phyloP scores from a whole-genome alignment of 176 grass and related monocot genomes.

The Paspalum notatum region DNA sequence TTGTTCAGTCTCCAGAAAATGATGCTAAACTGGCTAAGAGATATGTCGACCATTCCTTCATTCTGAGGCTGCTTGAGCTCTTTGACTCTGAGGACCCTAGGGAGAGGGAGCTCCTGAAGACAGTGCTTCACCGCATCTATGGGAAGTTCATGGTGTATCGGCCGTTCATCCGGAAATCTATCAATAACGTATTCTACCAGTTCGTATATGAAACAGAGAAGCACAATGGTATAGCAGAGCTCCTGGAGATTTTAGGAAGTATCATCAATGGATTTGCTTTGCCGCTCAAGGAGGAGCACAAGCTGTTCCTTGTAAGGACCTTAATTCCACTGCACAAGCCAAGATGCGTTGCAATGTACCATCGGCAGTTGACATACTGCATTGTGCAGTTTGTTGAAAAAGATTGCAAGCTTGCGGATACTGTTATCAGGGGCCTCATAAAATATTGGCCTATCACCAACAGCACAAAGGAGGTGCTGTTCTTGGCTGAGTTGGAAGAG shows the following conservation, averaged over 20 bases:
- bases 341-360: slow-evolving; percentile 41
- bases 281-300: slow-evolving; percentile 73
- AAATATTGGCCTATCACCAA: slow-evolving; percentile 71
- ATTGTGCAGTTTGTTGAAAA: slow-evolving; percentile 65
- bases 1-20: slow-evolving; percentile 46
- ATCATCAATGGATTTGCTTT: slow-evolving; percentile 66
- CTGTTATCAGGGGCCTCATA: slow-evolving; percentile 57
- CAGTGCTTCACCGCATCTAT: slow-evolving; percentile 52
- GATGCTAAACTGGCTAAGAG: slow-evolving; percentile 60
- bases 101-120: slow-evolving; percentile 61
- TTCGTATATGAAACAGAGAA: slow-evolving; percentile 63
- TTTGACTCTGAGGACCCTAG: slow-evolving; percentile 62
- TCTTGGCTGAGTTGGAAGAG: slow-evolving; percentile 52
- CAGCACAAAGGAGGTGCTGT: slow-evolving; percentile 50
- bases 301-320: slow-evolving; percentile 54
- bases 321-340: slow-evolving; percentile 67
- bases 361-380: slow-evolving; percentile 53
- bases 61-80: slow-evolving; percentile 53
- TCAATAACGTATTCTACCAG: slow-evolving; percentile 58
- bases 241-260: slow-evolving; percentile 64
- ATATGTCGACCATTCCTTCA: slow-evolving; percentile 56
- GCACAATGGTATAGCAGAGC: slow-evolving; percentile 62
- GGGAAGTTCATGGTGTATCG: slow-evolving; percentile 72
- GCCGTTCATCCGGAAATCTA: slow-evolving; percentile 54
- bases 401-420: slow-evolving; percentile 59